A percentile compares a stretch with the other conserved stretches of the same genome.
phyloP scores from a whole-genome alignment of 2,329 filamentous ascomycete genomes.

The Cadophora luteo-olivacea region DNA sequence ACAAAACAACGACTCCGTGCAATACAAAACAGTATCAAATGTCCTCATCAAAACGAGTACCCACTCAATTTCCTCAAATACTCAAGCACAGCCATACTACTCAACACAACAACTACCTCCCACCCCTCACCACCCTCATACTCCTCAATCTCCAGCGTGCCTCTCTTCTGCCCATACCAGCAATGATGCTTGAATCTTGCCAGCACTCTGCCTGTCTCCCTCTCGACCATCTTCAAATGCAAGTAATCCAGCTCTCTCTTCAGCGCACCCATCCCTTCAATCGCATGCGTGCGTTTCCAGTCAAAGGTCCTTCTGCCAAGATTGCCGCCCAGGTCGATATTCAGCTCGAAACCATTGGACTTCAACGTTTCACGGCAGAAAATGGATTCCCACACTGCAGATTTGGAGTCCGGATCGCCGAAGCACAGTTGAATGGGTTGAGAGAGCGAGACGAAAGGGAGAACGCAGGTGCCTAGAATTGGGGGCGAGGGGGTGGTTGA shows the following conservation, averaged over 20 bases:
- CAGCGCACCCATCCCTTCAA: neutral
- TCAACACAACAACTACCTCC: conserved; percentile 1
- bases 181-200: conserved; percentile 11
- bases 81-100: conserved; percentile 6
- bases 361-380: neutral
- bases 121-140: neutral
- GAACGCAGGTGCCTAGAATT: neutral
- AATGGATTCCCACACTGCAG: neutral
- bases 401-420: conserved; percentile 3
- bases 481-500: neutral
- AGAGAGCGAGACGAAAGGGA: conserved; percentile 12
- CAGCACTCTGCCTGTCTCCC: neutral
- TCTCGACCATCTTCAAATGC: conserved; percentile 12
- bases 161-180: conserved; percentile 14
- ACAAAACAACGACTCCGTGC: too few relatives aligned
- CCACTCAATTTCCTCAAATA: conserved; percentile 9
- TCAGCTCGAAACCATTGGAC: conserved; percentile 8
- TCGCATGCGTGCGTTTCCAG: conserved; percentile 6
- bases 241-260: neutral
- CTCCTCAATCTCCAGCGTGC: conserved; percentile 4
- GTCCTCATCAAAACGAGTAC: neutral
- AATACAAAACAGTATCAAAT: too few relatives aligned
- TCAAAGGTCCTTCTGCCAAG: neutral
- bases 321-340: neutral
- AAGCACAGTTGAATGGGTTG: conserved; percentile 7